These are phyloP conservation scores for Aspergillus asperescens DNA, from an alignment of 495 filamentous ascomycete genomes.

Conservation along the genomic window DNA sequence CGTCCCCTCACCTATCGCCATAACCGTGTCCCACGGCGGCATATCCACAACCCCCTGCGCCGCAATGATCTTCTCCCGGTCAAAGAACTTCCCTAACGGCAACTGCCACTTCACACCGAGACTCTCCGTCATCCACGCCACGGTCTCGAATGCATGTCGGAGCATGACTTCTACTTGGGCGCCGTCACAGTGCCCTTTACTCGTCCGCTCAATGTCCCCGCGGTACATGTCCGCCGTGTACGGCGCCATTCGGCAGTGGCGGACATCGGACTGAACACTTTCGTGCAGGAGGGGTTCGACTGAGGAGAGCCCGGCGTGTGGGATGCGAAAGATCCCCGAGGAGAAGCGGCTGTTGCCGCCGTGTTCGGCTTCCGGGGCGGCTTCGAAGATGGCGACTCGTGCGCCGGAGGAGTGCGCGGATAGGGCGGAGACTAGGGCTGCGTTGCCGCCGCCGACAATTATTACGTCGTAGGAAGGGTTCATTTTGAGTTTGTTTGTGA, in stretches of 20 bases:
- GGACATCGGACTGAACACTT: background rate
- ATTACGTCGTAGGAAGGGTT: constrained; percentile 1
- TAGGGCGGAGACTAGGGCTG: constrained; percentile 1
- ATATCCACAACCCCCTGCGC: constrained; percentile 9
- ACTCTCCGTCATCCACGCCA: background rate
- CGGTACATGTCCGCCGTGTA: constrained; percentile 5
- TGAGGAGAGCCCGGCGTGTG: background rate
- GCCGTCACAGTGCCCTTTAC: constrained; percentile 4
- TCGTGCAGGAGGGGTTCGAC: background rate
- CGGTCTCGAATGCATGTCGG: background rate
- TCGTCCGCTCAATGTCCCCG: constrained; percentile 4
- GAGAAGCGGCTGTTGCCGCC: constrained; percentile 10
- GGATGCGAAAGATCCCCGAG: constrained; percentile 9
- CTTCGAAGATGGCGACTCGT: constrained; percentile 7
- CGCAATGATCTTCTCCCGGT: constrained; percentile 6
- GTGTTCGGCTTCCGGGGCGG: background rate
- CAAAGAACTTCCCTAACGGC: constrained; percentile 9
- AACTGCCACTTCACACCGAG: constrained; percentile 9
- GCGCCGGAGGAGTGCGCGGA: constrained; percentile 2
- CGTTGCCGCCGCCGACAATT: constrained; percentile 9
- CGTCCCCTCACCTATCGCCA: constrained; percentile 6
- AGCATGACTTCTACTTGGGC: constrained; percentile 4
- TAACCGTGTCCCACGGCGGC: constrained; percentile 10
- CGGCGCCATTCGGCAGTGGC: constrained; percentile 3
- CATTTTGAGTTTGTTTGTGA: too few relatives aligned